Evolutionary conservation across 2,329 filamentous ascomycete species (phyloP), one percentile per base, ranked within the genome.

Genomic region (Fusarium beomiforme): DNA sequence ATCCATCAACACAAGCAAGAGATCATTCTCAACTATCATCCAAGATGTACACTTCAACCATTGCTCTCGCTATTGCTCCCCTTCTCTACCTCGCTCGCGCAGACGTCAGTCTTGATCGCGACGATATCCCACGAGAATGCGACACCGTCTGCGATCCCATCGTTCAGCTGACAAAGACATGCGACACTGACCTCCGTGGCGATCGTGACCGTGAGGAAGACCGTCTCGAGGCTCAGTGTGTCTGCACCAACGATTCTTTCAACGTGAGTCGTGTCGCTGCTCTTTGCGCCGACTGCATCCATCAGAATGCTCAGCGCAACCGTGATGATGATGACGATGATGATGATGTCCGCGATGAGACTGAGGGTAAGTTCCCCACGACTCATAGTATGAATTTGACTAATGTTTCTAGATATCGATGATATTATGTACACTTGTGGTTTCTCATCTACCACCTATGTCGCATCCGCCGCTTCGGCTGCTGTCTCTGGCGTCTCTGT

Each of bases 171-270:
- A 79, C 78, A 55, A 75, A 75, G 36, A 75, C 72, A 41, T 84
- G 83, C 67, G 79, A 81, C 26, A 78, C 78, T 37, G 75, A 80
- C 57, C 74, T 79, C 39, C 58, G 44, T 29, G 73, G 75, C 43
- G 73, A 78, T 58, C 74, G 50, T 21, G 78, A 81, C 73, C 77
- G 75, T 26, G 70, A 77, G 34, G 81, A 83, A 71, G 74, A 81
- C 46, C 78, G 77, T 21, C 79, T 83, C 55, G 76, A 80, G 75
- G 75, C 72, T 16, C 80, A 83, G 70, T 84, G 82, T 66, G 70
- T 83, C 56, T 83, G 82, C 77, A 79, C 80, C 69, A 81, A 84
- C 76, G 67, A 76, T 51, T 81, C 80, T 72, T 81, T 84, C 74
- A 72, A 83, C 72, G 83, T 84, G 53, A 68, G 50, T 26, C 64